Conservation (phyloP, 2,329 filamentous ascomycete genomes). For the Colletotrichum destructivum region DNA sequence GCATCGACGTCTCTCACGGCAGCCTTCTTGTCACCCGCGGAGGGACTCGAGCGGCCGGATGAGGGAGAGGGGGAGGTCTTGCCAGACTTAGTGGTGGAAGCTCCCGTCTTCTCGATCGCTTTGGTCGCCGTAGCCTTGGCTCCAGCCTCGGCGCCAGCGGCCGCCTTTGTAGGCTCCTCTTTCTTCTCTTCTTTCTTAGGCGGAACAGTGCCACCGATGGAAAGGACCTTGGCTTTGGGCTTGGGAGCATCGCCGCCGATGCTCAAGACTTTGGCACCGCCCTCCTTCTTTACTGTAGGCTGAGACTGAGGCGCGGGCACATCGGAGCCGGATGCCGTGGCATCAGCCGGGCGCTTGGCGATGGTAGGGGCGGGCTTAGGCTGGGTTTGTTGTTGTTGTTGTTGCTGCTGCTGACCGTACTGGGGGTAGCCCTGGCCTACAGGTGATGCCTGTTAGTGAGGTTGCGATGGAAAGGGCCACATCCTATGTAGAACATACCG, state of each 20-base stretch:
- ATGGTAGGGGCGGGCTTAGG: conserved; percentile 69
- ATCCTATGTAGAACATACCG: conserved; percentile 34
- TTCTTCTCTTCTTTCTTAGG: conserved; percentile 63
- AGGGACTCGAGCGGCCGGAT: conserved; percentile 87
- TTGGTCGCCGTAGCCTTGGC: conserved; percentile 90
- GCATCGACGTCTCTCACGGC: conserved; percentile 80
- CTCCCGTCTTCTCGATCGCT: conserved; percentile 92
- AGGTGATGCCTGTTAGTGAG: conserved; percentile 1
- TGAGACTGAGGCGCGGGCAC: conserved; percentile 63
- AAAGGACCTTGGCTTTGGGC: conserved; percentile 64
- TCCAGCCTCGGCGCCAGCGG: conserved; percentile 72
- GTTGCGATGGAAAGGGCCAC: background rate
- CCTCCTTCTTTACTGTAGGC: conserved; percentile 68
- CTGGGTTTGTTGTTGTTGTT: conserved; percentile 63
- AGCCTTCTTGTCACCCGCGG: conserved; percentile 69
- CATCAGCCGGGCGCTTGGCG: conserved; percentile 71
- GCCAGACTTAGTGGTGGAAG: conserved; percentile 70
- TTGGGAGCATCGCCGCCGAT: conserved; percentile 73
- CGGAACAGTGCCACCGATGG: conserved; percentile 56
- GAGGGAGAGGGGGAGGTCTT: conserved; percentile 86
- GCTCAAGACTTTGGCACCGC: conserved; percentile 75
- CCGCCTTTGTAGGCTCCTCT: conserved; percentile 66
- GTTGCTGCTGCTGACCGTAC: conserved; percentile 65
- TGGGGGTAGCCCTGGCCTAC: conserved; percentile 60
- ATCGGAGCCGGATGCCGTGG: conserved; percentile 58